These are phyloP conservation scores for Prosopis cineraria DNA, from an alignment of 306 rosid species.

Conservation along the genomic window DNA sequence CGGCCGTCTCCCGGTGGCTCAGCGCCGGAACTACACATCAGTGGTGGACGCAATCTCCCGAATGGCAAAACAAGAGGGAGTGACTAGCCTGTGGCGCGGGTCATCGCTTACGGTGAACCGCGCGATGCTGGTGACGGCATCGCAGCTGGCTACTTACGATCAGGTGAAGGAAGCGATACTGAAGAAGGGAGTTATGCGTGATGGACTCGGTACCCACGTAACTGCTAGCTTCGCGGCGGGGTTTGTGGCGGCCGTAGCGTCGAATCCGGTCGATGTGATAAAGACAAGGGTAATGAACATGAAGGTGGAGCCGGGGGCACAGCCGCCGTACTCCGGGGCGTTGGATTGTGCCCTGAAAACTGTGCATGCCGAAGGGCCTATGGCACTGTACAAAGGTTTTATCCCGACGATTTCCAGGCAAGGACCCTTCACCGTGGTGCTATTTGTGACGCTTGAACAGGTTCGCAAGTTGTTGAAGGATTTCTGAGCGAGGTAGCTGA, in stretches of 20 bases:
- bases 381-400: no score
- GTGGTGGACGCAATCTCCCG: slow-evolving; percentile 65
- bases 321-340: no score
- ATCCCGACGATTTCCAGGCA: no score
- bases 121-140: slow-evolving; percentile 83
- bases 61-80: slow-evolving; percentile 64
- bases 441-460: no score
- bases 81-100: slow-evolving; percentile 74
- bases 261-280: slow-evolving; percentile 78
- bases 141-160: slow-evolving; percentile 77
- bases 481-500: no score
- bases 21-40: slow-evolving; percentile 71
- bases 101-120: slow-evolving; percentile 77
- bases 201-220: slow-evolving; percentile 84
- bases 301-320: no score
- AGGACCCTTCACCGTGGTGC: no score
- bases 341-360: no score
- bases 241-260: slow-evolving; percentile 73
- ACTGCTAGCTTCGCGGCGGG: slow-evolving; percentile 81
- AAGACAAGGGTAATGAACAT: slow-evolving; percentile 84
- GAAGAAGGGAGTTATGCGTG: slow-evolving; percentile 54
- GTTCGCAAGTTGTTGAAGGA: no score
- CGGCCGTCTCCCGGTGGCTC: slow-evolving; percentile 64
- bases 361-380: no score
- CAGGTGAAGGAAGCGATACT: slow-evolving; percentile 68